Percentiles rank a stretch among this genome's conserved stretches.
phyloP scores from a whole-genome alignment of 1,284 basidiomycete genomes.

The Anthracocystis walkeri region DNA sequence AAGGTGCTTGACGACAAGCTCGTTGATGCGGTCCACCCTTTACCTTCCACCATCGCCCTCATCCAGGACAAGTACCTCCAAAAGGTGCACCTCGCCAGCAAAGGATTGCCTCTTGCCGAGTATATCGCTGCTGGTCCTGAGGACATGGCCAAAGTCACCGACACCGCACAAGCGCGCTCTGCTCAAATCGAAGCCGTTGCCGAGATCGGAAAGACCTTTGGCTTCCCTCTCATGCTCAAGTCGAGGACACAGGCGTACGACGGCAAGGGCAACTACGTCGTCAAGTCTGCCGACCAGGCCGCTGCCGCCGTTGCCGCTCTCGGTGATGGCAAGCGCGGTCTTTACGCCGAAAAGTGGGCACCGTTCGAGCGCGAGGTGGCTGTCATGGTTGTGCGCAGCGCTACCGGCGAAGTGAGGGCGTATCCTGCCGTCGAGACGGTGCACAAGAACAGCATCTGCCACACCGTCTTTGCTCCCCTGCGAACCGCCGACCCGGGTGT shows the following conservation, averaged over 20 bases:
- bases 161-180: conserved; percentile 72
- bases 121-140: conserved; percentile 74
- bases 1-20: conserved; percentile 64
- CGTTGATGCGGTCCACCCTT: conserved; percentile 79
- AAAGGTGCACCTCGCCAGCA: conserved; percentile 76
- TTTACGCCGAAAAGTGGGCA: conserved; percentile 96
- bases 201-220: conserved; percentile 72
- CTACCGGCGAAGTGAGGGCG: conserved; percentile 78
- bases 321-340: conserved; percentile 68
- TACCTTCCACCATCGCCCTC: conserved; percentile 82
- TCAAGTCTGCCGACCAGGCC: conserved; percentile 75
- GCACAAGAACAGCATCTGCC: conserved; percentile 93
- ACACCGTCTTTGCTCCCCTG: conserved; percentile 87
- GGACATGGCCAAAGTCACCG: conserved; percentile 66
- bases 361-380: conserved; percentile 90
- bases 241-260: conserved; percentile 94
- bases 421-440: conserved; percentile 97
- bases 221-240: conserved; percentile 95
- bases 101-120: conserved; percentile 77
- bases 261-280: conserved; percentile 89
- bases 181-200: conserved; percentile 64
- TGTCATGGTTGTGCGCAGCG: conserved; percentile 90
- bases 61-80: conserved; percentile 97
- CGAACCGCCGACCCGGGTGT: conserved; percentile 71
- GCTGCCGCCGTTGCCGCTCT: conserved; percentile 75